Evolutionary conservation across 371 early-diverging fungal species (phyloP), one percentile per base, ranked within the genome.

Genomic region (Mortierella sp.): DNA sequence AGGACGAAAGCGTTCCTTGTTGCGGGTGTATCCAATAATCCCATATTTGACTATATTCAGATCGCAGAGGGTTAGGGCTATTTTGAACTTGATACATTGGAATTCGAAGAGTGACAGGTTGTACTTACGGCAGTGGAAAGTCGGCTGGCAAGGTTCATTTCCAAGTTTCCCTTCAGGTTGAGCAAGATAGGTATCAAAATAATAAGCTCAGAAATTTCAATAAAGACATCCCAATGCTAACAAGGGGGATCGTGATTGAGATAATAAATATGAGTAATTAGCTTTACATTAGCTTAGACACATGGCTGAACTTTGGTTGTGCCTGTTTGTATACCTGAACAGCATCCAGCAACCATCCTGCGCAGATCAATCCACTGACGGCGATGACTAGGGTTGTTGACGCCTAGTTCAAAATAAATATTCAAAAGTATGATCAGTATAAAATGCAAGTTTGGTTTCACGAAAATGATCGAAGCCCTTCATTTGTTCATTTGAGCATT

Each of bases 101-200:
- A 12, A 24, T n/a, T 16, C 2, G 16, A 61, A 6, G n/a, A 20
- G 12, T 20, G 14, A 49, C 12, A 22, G 39, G 49, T 14, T 35
- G 8, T 14, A 66, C 81, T 87, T 86, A 92, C 92, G 45, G 90
- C 90, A 5, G 96, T 96, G 3, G 95, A 93, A 30, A 95, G 84
- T 20, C 96, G 87, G 28, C 95, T 91, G 9, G 95, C 93, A 66
- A 96, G 87, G 75, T 94, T 96, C 90, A 95, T 93, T 86, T 96
- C 96, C 39, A 95, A 87, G 83, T 96, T 96, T 74, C 96, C 96
- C 72, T 96, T 96, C 35, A 96, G 85, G 74, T 95, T 95, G 57
- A 95, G 80, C 47, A 96, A 79, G 54, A 95, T 90, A 20, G 96
- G 93, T n/a, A 95, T 89, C 78, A 96, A 85, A 68, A 96, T 93